Evolutionary conservation across 2,329 filamentous ascomycete genomes (phyloP).

Genomic region (Xylariaceae sp.): DNA sequence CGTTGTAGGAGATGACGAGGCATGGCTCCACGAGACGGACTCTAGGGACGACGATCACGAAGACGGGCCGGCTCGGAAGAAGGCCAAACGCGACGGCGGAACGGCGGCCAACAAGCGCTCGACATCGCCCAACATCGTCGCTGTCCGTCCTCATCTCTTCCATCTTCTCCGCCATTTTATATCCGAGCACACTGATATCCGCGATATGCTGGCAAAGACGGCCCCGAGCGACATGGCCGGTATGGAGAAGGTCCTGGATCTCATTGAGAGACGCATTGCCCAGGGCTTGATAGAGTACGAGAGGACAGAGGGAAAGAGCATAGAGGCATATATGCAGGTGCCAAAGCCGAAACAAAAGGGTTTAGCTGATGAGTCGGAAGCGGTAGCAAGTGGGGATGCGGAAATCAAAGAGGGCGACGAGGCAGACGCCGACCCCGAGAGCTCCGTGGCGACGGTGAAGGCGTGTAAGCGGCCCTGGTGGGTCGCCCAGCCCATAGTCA

Average conservation of each 20-base stretch:
- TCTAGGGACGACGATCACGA: conserved; percentile 26
- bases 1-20: conserved; percentile 52
- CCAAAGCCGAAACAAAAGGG: conserved; percentile 18
- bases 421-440: conserved; percentile 40
- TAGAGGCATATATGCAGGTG: conserved; percentile 33
- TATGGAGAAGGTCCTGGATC: conserved; percentile 68
- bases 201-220: conserved; percentile 72
- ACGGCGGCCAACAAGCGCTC: conserved; percentile 48
- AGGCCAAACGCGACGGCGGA: conserved; percentile 34
- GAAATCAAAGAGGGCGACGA: conserved; percentile 24
- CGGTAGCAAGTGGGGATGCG: not conserved
- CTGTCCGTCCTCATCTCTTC: conserved; percentile 90
- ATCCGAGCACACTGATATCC: conserved; percentile 70
- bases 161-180: conserved; percentile 82
- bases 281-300: conserved; percentile 66
- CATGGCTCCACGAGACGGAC: conserved; percentile 38
- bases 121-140: conserved; percentile 59
- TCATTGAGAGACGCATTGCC: conserved; percentile 72
- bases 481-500: conserved; percentile 81
- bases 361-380: too few species aligned
- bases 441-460: conserved; percentile 61
- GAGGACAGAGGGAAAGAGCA: conserved; percentile 43
- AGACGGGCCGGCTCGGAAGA: conserved; percentile 36
- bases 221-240: conserved; percentile 65
- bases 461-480: conserved; percentile 80